Base-by-base conservation (phyloP, 2,329 filamentous ascomycete species). In the Helotiales sp. region DNA sequence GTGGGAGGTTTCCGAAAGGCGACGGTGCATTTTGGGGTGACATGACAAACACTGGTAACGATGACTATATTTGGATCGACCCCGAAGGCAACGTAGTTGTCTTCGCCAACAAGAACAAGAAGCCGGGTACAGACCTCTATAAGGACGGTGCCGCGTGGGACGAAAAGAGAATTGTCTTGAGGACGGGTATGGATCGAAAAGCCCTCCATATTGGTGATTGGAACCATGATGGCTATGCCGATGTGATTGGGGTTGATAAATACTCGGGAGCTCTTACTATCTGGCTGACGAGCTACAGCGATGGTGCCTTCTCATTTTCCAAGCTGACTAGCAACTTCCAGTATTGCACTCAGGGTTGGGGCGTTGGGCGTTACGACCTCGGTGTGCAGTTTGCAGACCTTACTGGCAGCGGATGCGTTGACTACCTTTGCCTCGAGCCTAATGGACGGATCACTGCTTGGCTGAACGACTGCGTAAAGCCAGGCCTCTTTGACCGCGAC, bases 221-320 rank as follows among this genome's bases (percentile, higher is more conserved):
- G 25, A 22, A 76, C 48, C 71, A 69, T 10, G 73, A 75, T 58
- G 73, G 74, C 0, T 52, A 60, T 1, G 71, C 68, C 49, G 74
- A 76, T 42, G 68, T 74, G 40, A 61, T 74, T 30, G 67, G 57
- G 52, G 65, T 71, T 1, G 60, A 73, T 22, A 66, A 63, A 1
- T 57, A 71, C 15, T 36, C 38, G 19, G 51, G 51, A 2, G 10
- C 31, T 10, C n/a, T 52, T 12, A 10, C 24, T 27, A 30, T 52
- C 10, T 29, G 17, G 10, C 24, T 17, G 17, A 57, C 52, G 27
- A n/a, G 48, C 5, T 52, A 47, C 22, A 17, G 12, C 36, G 22
- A 10, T 1, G 36, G 19, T 22, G 34, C 10, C 8, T 57, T 50
- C n/a, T 24, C 24, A 2, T 57, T 34, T 34, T 38, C 46, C 3